Conservation (phyloP, 768 basidiomycete species). For the Lactifluus subvellereus region DNA sequence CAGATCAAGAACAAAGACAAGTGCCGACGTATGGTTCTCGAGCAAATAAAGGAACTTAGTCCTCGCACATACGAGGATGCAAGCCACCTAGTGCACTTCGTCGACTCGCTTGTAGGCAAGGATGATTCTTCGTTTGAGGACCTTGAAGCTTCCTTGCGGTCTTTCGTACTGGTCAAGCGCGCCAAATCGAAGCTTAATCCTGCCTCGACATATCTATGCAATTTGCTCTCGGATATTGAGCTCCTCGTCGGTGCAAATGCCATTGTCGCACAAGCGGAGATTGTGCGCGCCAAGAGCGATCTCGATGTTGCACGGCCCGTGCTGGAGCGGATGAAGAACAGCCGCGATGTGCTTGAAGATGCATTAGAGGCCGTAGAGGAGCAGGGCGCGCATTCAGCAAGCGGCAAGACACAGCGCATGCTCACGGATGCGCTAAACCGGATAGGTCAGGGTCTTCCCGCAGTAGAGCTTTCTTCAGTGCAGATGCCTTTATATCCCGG, state of each 20-base stretch:
- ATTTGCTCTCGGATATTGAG: constrained; percentile 87
- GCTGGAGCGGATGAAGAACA: constrained; percentile 79
- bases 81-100: constrained; percentile 94
- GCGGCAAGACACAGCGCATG: constrained; percentile 48
- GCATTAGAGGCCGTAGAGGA: constrained; percentile 79
- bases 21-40: constrained; percentile 80
- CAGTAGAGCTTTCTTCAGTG: constrained; percentile 41
- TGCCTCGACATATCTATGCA: constrained; percentile 82
- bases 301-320: constrained; percentile 68
- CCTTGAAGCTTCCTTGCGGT: constrained; percentile 84
- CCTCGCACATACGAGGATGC: constrained; percentile 91
- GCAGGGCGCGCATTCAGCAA: constrained; percentile 48
- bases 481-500: constrained; percentile 80
- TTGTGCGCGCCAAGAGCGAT: constrained; percentile 63
- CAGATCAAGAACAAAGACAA: constrained; percentile 93
- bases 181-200: constrained; percentile 95
- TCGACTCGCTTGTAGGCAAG: constrained; percentile 79
- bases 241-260: constrained; percentile 81
- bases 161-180: constrained; percentile 93
- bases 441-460: constrained; percentile 70
- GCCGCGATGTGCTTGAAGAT: constrained; percentile 71
- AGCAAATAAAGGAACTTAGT: constrained; percentile 89
- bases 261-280: constrained; percentile 76
- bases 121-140: constrained; percentile 74
- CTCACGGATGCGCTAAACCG: constrained; percentile 67